Evolutionary conservation across 2,329 filamentous ascomycete genomes (phyloP), one percentile per base, ranked within the genome.

Genomic region (Colletotrichum tanaceti): DNA sequence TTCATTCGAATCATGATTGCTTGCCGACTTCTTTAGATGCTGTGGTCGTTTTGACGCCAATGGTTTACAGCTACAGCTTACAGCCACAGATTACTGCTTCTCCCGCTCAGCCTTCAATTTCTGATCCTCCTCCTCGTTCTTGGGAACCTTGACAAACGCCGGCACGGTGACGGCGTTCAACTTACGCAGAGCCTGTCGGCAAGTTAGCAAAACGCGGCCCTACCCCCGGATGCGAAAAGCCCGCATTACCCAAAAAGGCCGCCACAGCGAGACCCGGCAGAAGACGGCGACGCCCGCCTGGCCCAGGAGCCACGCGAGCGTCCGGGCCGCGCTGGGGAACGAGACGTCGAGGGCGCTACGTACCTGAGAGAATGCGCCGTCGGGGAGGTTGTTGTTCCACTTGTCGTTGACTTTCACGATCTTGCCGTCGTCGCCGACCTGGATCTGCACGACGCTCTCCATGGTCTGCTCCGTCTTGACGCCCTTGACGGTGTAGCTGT

Each of bases 311-410:
- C 59, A 24, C 5, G 28, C 32, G 4, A 53, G 4, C 18, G 32
- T 46, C 46, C 38, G 28, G 7, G 41, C 38, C 1, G 52, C 70
- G 0, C 22, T 18, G 1, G 16, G 16, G n/a, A 53, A 22, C 4
- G 67, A 67, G 6, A 41, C 62, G 1, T 22, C 16, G 7, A 71
- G 16, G 22, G 69, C 58, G n/a, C 52, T 47, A 74, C 78, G 70
- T 71, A 79, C 78, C 70, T 80, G 73, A n/a, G 72, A 75, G 43
- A 80, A 65, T 0, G 70, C 70, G 2, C 77, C 77, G 5, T 79
- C 77, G 4, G 79, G 78, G 54, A 81, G 65, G 44, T 76, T 76
- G 38, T 75, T 76, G 63, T 80, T 75, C 79, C 79, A 81, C 53
- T 73, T 67, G 63, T 81, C 79, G 68, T 78, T 78, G 44, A 81